Base-by-base conservation (phyloP, 148 eudicot genomes). In the Camellia granthamiana region DNA sequence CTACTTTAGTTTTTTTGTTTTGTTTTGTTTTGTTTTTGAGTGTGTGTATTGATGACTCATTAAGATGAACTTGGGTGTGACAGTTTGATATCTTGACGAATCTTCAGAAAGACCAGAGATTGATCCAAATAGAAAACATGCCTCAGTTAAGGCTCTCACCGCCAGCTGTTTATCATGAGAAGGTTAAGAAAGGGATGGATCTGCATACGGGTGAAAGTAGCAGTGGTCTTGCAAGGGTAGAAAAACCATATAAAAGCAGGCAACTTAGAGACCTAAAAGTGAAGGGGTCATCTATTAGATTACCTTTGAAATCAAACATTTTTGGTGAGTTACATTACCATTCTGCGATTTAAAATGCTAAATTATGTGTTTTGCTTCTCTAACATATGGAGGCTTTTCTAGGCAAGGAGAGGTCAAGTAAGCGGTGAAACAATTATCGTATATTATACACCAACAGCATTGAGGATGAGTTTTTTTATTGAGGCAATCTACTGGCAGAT, bases 101-200 rank as follows among this genome's bases (percentile, higher is more conserved):
- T 85, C 97, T 95, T 79, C 87, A 89, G 84, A 92, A 86, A 82
- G 90, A 90, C 77, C 86, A 89, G 84, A 87, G 85, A 68, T 62
- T 81, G 78, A 81, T 86, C 18, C 90, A 88, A 78, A 86, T 83
- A 52, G 98, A 95, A 76, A 90, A 83, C 74, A 77, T 87, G 86
- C 92, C 97, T 58, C 95, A 81, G 79, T 71, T 95, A 88, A 92
- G 92, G 89, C 96, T 95, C 85, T 97, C 99, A 63, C 99, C 99
- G 11, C 99, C 99, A 30, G 93, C 97, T 81, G 90, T 93, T 82
- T 95, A 95, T 86, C 97, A 95, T 74, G 99, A 95, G 62, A 95
- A 95, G 86, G 88, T 95, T 62, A 91, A 85, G 91, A 93, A 92
- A 86, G 85, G 94, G 69, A 79, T 46, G 63, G 77, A 82, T 76